Evolutionary conservation across 139 green algal species (phyloP).

Genomic region (Coelastrella sp.): DNA sequence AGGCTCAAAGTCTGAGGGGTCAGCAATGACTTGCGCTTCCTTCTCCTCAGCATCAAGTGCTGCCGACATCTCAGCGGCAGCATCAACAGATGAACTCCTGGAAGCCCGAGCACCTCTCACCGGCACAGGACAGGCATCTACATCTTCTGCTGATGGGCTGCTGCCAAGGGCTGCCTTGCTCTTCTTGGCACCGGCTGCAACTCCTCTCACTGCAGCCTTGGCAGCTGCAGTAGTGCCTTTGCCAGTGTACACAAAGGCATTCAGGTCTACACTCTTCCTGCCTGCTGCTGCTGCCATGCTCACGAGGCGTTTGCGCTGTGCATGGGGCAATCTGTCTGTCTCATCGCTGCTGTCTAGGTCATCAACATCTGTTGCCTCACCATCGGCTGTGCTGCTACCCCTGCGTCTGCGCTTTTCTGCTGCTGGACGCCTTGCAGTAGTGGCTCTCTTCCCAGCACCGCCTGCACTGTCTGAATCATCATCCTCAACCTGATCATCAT

Average conservation of each 20-base stretch:
- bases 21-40: background rate
- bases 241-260: constrained; percentile 1
- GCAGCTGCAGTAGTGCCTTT: background rate
- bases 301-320: no score
- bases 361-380: background rate
- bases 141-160: background rate
- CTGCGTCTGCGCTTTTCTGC: background rate
- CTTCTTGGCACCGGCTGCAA: background rate
- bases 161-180: background rate
- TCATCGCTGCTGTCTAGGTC: background rate
- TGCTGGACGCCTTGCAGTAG: background rate
- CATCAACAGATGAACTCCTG: background rate
- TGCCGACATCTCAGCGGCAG: background rate
- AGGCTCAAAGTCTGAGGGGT: constrained; percentile 2
- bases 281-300: background rate
- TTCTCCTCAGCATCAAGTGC: constrained; percentile 15
- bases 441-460: background rate
- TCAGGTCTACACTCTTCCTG: background rate
- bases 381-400: background rate
- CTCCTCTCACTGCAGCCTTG: background rate
- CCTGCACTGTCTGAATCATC: background rate
- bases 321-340: no score
- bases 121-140: background rate
- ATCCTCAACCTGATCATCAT: background rate
- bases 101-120: background rate